Percentiles rank a stretch among this genome's conserved stretches.
phyloP scores from a whole-genome alignment of 148 eudicot species.

The Rhododendron vialii region DNA sequence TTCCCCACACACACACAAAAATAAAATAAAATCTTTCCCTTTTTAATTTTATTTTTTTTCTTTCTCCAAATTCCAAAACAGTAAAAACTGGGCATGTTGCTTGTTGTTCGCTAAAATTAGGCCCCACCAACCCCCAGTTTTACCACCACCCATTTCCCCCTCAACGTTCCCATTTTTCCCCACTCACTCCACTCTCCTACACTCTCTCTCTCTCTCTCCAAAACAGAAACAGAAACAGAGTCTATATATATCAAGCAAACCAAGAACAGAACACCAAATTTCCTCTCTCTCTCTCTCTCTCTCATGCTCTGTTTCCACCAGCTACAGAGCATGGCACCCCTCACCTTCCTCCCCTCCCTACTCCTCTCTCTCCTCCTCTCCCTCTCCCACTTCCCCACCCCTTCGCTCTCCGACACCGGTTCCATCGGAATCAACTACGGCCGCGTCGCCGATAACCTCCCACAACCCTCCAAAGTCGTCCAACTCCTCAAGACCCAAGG shows the following conservation, averaged over 20 bases:
- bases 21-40: no score
- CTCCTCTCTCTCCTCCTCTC: neutral
- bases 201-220: neutral
- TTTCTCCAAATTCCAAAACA: no score
- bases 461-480: conserved; percentile 59
- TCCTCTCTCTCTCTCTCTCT: neutral
- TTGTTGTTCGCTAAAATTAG: neutral
- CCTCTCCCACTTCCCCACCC: neutral
- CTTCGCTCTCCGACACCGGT: conserved; percentile 26
- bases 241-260: neutral
- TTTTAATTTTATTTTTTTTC: no score
- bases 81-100: neutral
- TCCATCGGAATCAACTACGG: conserved; percentile 78
- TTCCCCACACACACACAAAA: no score
- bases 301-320: neutral
- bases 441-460: conserved; percentile 70
- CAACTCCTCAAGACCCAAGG: conserved; percentile 63
- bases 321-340: conserved; percentile 2
- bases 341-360: neutral
- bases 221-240: neutral
- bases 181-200: neutral
- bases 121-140: neutral
- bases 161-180: neutral
- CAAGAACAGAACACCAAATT: neutral
- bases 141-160: neutral